These are phyloP conservation scores for Buddleja alternifolia DNA, from an alignment of 257 asterid species.

Conservation along the genomic window DNA sequence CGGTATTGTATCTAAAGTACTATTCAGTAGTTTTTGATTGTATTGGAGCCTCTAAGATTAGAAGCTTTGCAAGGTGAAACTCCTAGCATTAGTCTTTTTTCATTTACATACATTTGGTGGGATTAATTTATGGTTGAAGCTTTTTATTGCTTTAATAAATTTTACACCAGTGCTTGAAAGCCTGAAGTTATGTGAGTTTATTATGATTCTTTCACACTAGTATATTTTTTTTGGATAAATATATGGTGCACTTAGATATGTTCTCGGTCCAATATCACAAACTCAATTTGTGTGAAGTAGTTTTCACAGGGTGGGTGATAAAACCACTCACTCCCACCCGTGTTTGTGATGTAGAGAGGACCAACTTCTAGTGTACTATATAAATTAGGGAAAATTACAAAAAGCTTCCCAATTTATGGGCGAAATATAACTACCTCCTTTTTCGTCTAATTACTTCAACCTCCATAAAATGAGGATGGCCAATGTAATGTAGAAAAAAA, in stretches of 20 bases:
- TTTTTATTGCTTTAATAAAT: conserved; percentile 22
- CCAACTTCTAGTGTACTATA: too few species aligned
- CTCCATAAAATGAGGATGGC: too few species aligned
- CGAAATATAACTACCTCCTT: too few species aligned
- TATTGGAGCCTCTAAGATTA: conserved; percentile 14
- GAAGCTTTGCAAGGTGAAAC: conserved; percentile 18
- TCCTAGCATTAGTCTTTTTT: conserved; percentile 11
- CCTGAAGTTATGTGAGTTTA: background rate
- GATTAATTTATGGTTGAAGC: conserved; percentile 10
- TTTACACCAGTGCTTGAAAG: background rate
- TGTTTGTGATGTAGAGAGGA: too few species aligned
- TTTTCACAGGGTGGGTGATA: too few species aligned
- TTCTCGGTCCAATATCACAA: too few species aligned
- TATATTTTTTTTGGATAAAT: background rate
- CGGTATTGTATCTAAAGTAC: conserved; percentile 31
- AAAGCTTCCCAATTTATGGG: too few species aligned
- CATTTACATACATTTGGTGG: conserved; percentile 29
- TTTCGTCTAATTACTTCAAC: too few species aligned
- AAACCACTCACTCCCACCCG: too few species aligned
- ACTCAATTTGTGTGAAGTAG: too few species aligned
- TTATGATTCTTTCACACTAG: background rate
- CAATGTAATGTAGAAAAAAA: too few species aligned
- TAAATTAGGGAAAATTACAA: too few species aligned
- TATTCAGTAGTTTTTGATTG: conserved; percentile 16
- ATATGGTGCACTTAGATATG: background rate